A percentile compares a stretch with the other conserved stretches of the same genome.
phyloP scores from a whole-genome alignment of 768 basidiomycete species.

The Gymnopilus junonius region DNA sequence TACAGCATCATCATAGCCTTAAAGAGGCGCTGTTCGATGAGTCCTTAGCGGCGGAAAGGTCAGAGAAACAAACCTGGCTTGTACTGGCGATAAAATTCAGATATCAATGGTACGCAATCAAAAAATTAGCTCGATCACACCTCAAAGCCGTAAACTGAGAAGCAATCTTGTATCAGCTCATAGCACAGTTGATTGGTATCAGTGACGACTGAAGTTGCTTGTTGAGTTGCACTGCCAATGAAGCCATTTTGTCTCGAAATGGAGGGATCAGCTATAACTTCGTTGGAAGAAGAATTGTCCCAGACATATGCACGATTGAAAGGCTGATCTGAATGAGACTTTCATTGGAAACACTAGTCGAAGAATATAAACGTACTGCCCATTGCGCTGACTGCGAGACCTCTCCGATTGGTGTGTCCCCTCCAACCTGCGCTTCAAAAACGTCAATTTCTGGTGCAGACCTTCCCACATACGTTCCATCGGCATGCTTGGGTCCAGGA shows the following conservation, averaged over 20 bases:
- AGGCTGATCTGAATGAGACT: slow-evolving; percentile 47
- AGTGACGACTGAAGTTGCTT: slow-evolving; percentile 80
- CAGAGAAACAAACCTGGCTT: slow-evolving; percentile 37
- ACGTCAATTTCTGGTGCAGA: slow-evolving; percentile 91
- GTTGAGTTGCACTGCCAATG: slow-evolving; percentile 72
- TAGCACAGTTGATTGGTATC: slow-evolving; percentile 75
- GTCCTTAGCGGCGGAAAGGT: not conserved
- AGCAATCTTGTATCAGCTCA: slow-evolving; percentile 59
- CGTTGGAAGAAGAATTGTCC: slow-evolving; percentile 59
- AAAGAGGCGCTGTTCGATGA: not conserved
- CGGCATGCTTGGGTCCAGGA: slow-evolving; percentile 76
- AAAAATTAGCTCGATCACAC: slow-evolving; percentile 31
- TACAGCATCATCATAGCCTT: slow-evolving; percentile 70
- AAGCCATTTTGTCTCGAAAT: slow-evolving; percentile 64
- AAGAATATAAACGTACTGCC: slow-evolving; percentile 53
- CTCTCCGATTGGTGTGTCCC: slow-evolving; percentile 46
- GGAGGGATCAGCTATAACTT: slow-evolving; percentile 58
- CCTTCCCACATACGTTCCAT: slow-evolving; percentile 81
- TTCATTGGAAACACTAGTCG: not conserved
- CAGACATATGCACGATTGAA: slow-evolving; percentile 77
- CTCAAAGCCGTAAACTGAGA: slow-evolving; percentile 82
- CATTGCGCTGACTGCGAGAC: slow-evolving; percentile 89
- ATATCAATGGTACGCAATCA: not conserved
- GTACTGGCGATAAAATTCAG: slow-evolving; percentile 35
- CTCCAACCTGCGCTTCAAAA: slow-evolving; percentile 75